These are phyloP conservation scores for Neofusicoccum umdonicola DNA, from an alignment of 2,329 filamentous ascomycete species.

Conservation along the genomic window DNA sequence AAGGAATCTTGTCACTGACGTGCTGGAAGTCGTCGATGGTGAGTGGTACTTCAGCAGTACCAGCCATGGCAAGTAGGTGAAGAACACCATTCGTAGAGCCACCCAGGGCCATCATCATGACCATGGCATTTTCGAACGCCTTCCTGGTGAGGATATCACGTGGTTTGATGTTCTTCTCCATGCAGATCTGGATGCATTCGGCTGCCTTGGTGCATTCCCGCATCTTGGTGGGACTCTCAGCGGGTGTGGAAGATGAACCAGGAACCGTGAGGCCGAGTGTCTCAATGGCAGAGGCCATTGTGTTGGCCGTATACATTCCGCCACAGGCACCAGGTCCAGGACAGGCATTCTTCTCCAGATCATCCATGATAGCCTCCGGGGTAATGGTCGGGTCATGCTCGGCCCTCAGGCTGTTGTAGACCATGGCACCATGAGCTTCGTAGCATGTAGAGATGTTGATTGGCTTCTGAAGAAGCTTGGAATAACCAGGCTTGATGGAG, in stretches of 20 bases:
- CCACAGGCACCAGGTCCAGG: constrained; percentile 78
- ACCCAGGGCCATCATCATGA: constrained; percentile 88
- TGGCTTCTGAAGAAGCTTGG: constrained; percentile 67
- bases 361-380: constrained; percentile 75
- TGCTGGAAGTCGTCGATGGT: constrained; percentile 80
- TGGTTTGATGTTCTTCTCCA: constrained; percentile 80
- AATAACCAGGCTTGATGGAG: constrained; percentile 85
- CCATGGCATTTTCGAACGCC: constrained; percentile 83
- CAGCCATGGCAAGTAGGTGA: constrained; percentile 87
- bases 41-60: constrained; percentile 73
- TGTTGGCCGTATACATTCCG: constrained; percentile 94
- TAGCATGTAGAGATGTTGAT: constrained; percentile 90
- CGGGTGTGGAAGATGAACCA: constrained; percentile 80
- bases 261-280: constrained; percentile 81
- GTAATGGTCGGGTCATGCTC: constrained; percentile 67
- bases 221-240: constrained; percentile 76
- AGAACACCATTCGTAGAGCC: constrained; percentile 87
- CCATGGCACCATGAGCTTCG: constrained; percentile 79
- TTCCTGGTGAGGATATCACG: constrained; percentile 75
- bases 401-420: constrained; percentile 70
- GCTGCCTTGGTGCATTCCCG: constrained; percentile 82
- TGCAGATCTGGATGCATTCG: constrained; percentile 72
- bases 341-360: constrained; percentile 77
- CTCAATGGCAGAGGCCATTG: constrained; percentile 88
- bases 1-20: constrained; percentile 78